A percentile compares a stretch with the other conserved stretches of the same genome.
Conservation (phyloP, 2,329 filamentous ascomycete genomes). For the Bipolaris victoriae region DNA sequence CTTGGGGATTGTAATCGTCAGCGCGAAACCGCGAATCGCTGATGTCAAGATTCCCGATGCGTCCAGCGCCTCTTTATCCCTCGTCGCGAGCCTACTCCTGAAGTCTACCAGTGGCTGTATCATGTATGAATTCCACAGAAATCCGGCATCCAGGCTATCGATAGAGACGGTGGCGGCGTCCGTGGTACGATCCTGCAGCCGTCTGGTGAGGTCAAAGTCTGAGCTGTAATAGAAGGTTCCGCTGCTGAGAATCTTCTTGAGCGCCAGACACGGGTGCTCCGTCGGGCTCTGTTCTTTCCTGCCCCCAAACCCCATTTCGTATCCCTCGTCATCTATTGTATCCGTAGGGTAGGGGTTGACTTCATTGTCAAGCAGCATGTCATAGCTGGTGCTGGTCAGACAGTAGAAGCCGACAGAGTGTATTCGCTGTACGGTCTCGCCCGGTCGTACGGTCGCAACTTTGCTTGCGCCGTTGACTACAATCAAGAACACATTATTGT, state of each 20-base stretch:
- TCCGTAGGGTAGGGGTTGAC: constrained; percentile 63
- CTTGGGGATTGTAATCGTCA: constrained; percentile 83
- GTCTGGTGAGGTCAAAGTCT: constrained; percentile 96
- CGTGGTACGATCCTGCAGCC: constrained; percentile 84
- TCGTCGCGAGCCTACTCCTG: constrained; percentile 75
- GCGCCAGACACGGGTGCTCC: constrained; percentile 86
- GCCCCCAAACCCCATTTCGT: constrained; percentile 56
- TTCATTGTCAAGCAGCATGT: constrained; percentile 70
- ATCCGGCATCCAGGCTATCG: constrained; percentile 89
- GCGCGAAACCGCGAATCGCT: constrained; percentile 90
- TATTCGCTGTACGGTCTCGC: constrained; percentile 89
- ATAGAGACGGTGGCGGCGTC: constrained; percentile 84
- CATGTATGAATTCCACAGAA: constrained; percentile 99
- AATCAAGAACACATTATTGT: constrained; percentile 86
- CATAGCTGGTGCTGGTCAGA: constrained; percentile 83
- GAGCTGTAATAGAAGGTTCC: constrained; percentile 98
- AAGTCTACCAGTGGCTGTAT: constrained; percentile 91
- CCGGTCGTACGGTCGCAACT: constrained; percentile 81
- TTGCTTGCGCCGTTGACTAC: constrained; percentile 81
- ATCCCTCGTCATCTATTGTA: constrained; percentile 60
- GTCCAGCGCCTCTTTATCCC: constrained; percentile 82
- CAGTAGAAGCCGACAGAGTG: constrained; percentile 89
- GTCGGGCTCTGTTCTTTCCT: constrained; percentile 72
- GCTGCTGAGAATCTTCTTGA: constrained; percentile 90
- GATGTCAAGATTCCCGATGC: constrained; percentile 86